Conservation (phyloP, 495 filamentous ascomycete species). For the Usnea hakonensis region DNA sequence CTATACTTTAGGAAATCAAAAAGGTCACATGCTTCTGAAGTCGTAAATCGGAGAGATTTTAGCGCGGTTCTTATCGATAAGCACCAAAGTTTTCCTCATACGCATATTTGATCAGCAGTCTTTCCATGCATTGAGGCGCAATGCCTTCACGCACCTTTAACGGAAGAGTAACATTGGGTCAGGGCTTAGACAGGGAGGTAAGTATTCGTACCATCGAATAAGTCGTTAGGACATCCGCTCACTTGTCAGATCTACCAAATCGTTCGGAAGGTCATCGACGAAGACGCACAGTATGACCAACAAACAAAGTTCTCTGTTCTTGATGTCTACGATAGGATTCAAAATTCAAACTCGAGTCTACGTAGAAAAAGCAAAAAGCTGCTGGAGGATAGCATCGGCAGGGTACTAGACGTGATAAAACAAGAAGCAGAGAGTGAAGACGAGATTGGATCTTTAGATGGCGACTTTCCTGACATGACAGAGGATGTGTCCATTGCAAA, state of each 20-base stretch:
- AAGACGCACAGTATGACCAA: conserved; percentile 44
- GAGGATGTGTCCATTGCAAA: conserved; percentile 29
- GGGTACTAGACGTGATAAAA: conserved; percentile 67
- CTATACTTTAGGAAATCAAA: background rate
- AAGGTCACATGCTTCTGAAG: background rate
- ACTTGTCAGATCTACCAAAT: conserved; percentile 59
- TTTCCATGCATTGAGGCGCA: background rate
- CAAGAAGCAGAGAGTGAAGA: conserved; percentile 49
- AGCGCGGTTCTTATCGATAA: conserved; percentile 16
- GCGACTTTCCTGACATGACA: conserved; percentile 55
- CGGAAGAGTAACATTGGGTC: conserved; percentile 42
- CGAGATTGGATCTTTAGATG: conserved; percentile 52
- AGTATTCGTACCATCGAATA: background rate
- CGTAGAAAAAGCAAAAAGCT: conserved; percentile 70
- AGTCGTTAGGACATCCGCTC: conserved; percentile 8
- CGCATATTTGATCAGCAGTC: background rate
- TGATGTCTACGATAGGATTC: conserved; percentile 66
- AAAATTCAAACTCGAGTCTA: conserved; percentile 75
- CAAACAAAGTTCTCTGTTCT: conserved; percentile 48
- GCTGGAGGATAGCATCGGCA: conserved; percentile 78
- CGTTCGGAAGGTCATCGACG: conserved; percentile 62
- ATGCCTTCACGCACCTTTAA: conserved; percentile 33
- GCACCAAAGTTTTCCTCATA: background rate
- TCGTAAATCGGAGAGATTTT: background rate
- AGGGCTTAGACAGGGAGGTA: conserved; percentile 52